phyloP scores from a whole-genome alignment of 192 early-diverging fungal genomes.

The Physocladia obscura region DNA sequence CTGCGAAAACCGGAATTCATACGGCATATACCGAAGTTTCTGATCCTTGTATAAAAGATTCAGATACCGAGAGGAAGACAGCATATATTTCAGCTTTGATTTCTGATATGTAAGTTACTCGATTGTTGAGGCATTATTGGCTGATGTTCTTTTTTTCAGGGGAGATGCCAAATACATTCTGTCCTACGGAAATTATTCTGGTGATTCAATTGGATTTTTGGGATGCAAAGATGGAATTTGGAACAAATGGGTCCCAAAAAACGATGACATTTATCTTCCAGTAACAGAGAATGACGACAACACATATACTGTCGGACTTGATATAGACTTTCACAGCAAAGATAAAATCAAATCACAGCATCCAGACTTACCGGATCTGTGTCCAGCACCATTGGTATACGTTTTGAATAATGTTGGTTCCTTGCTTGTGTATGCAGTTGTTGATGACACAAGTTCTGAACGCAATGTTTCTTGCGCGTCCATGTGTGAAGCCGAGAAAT shows the following conservation, averaged over 20 bases:
- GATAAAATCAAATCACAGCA: constrained; percentile 11
- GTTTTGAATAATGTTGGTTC: constrained; percentile 12
- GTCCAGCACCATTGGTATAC: constrained; percentile 12
- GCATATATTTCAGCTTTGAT: not conserved
- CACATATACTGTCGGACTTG: constrained; percentile 69
- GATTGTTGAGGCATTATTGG: not conserved
- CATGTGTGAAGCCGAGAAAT: not conserved
- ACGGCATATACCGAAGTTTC: constrained; percentile 36
- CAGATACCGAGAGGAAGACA: constrained; percentile 24
- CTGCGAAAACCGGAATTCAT: constrained; percentile 28
- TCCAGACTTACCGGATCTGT: constrained; percentile 8
- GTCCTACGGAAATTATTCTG: not conserved
- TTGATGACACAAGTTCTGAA: not conserved
- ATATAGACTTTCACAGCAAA: constrained; percentile 69
- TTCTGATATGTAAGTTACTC: not conserved
- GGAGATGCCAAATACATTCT: not conserved
- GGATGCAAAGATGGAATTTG: constrained; percentile 52
- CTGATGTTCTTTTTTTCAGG: not conserved
- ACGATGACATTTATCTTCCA: constrained; percentile 49
- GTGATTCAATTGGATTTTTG: constrained; percentile 40
- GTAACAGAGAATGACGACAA: constrained; percentile 55
- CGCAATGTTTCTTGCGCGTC: not conserved
- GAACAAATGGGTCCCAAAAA: constrained; percentile 68
- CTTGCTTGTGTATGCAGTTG: constrained; percentile 6
- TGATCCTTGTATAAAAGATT: constrained; percentile 15